A percentile compares a stretch with the other conserved stretches of the same genome.
phyloP scores from a whole-genome alignment of 208 protist genomes.

The Angomonas deanei region DNA sequence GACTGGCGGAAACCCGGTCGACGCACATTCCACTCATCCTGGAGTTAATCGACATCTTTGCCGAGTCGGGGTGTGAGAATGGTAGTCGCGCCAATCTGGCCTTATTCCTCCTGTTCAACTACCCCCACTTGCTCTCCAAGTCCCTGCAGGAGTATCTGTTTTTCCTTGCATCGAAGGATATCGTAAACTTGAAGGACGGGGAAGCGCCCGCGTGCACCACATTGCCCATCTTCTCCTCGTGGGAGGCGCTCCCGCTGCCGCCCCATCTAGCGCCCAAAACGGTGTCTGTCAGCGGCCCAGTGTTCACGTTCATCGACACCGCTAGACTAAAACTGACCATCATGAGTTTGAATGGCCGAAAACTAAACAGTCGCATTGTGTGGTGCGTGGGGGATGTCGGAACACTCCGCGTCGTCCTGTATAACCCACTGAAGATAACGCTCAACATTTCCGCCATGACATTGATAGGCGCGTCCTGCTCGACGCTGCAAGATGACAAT shows the following conservation, averaged over 20 bases:
- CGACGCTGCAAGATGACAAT: constrained; percentile 4
- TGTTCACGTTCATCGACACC: constrained; percentile 90
- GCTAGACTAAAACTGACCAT: constrained; percentile 77
- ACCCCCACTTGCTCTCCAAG: constrained; percentile 42
- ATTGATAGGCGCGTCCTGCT: constrained; percentile 36
- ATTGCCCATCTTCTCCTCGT: constrained; percentile 55
- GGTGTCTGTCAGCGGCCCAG: constrained; percentile 63
- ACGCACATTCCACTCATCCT: constrained; percentile 55
- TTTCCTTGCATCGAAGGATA: constrained; percentile 24
- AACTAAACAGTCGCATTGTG: constrained; percentile 62
- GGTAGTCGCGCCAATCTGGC: constrained; percentile 43
- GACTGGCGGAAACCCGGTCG: constrained; percentile 15
- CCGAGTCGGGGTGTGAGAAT: constrained; percentile 21
- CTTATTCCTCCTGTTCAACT: constrained; percentile 67
- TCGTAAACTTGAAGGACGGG: constrained; percentile 23
- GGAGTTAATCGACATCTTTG: constrained; percentile 52
- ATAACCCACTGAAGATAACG: constrained; percentile 53
- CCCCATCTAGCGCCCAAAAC: constrained; percentile 75
- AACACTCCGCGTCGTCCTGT: constrained; percentile 60
- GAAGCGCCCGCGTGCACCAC: constrained; percentile 16
- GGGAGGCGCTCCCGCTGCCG: constrained; percentile 71
- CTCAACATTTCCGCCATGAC: constrained; percentile 46
- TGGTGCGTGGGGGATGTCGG: constrained; percentile 81
- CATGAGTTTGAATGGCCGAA: constrained; percentile 71
- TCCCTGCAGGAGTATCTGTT: constrained; percentile 36